A percentile compares a stretch with the other conserved stretches of the same genome.
phyloP scores from a whole-genome alignment of 805 yeast genomes.

The Lipomyces sp. region DNA sequence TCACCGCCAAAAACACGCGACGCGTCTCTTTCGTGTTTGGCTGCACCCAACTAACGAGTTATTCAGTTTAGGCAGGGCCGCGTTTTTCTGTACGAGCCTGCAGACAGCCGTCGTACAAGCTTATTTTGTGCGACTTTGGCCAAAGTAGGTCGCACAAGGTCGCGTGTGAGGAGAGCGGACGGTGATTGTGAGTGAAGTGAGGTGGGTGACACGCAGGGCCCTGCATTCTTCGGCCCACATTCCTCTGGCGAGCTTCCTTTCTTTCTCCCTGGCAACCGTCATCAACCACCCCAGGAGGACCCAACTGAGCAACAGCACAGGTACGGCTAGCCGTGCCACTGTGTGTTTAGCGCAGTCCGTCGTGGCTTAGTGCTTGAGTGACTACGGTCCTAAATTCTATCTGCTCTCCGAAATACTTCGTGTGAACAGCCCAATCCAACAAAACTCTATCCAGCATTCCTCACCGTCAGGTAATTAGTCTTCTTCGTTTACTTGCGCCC shows the following conservation, averaged over 20 bases:
- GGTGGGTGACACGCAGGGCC: neutral
- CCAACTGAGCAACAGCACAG: neutral
- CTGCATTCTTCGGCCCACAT: constrained; percentile 2
- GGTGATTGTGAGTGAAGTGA: neutral
- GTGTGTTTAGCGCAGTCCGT: neutral
- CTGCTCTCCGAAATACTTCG: neutral
- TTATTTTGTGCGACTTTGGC: neutral
- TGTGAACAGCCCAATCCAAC: neutral
- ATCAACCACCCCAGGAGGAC: neutral
- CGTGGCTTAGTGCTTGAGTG: neutral
- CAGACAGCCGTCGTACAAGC: neutral
- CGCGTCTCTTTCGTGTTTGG: neutral
- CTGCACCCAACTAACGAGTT: neutral
- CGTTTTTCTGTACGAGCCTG: neutral
- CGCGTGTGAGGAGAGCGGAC: neutral
- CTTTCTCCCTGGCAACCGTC: neutral
- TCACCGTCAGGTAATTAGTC: constrained; percentile 4
- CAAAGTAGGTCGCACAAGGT: neutral
- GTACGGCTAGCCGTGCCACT: constrained; percentile 1
- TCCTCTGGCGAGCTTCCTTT: neutral
- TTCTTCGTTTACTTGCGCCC: constrained; percentile 1
- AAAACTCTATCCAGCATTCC: constrained; percentile 1
- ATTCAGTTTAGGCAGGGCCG: neutral
- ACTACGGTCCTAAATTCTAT: constrained; percentile 1
- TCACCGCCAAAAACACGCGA: neutral